Base-by-base conservation (phyloP, 2,329 filamentous ascomycete genomes). In the Ceratocystis smalleyi region DNA sequence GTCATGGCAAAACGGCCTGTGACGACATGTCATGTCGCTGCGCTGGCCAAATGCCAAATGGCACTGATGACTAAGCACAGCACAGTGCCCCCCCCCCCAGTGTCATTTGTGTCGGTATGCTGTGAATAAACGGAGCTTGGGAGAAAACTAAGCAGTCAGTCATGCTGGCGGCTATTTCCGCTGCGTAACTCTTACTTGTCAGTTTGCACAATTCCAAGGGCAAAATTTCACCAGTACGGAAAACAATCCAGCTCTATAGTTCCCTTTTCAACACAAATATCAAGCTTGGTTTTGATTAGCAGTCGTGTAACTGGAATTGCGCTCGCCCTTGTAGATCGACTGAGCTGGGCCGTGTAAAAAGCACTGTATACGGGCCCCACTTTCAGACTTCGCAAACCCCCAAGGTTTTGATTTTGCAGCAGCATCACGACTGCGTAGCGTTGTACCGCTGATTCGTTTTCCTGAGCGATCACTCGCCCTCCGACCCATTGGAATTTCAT, bases 1-100 rank as follows among this genome's bases (percentile, higher is more conserved):
- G 49, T 6, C 49, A 54, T 19, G 2, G 49, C 19, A 47, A 15
- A 22, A 24, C 7, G n/a, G 24, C 40, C 12, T 62, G 47, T 61
- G 64, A 65, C 64, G 64, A 65, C 64, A 65, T 65, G n/a, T 49
- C 24, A n/a, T n/a, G n/a, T n/a, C n/a, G 54, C 54, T 63, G 54
- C 61, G 59, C 27, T 61, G 35, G 64, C 64, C 55, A 63, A 47
- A 45, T 15, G 35, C 35, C 35, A 30, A 40, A 22, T 24, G 22
- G 8, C 8, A n/a, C 24, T 1, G 60, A 40, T 65, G 64, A 65
- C 64, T 65, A 63, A 65, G 27, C 43, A 65, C 59, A 59, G 30
- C 19, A 27, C 40, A 45, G 35, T 61, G 59, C 17, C 30, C 19
- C 7, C 30, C 19, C 7, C 1, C 35, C 35, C 47, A 51, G 47